phyloP scores from a whole-genome alignment of 2,329 filamentous ascomycete genomes.

The Trichophyton equinum region DNA sequence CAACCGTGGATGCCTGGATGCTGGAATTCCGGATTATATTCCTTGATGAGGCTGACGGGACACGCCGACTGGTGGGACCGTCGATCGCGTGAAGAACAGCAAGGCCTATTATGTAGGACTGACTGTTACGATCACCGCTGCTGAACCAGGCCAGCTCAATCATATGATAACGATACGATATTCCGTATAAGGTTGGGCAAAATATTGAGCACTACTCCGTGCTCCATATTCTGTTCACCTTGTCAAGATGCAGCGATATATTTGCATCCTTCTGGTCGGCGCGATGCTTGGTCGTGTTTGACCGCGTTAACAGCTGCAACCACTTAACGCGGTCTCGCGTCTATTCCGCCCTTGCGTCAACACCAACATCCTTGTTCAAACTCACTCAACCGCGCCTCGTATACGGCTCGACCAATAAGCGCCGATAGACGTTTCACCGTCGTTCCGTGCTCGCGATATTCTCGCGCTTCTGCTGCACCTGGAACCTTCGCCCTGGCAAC shows the following conservation, averaged over 20 bases:
- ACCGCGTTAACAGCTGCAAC: not conserved
- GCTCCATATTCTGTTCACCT: no score
- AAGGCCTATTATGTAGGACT: no score
- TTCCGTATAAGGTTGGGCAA: no score
- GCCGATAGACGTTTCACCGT: not conserved
- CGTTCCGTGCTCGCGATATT: conserved; percentile 1
- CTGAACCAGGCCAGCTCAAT: no score
- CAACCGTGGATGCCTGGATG: no score
- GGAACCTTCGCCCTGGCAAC: not conserved
- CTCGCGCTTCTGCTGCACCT: not conserved
- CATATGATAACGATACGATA: no score
- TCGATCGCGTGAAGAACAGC: no score
- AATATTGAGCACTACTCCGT: no score
- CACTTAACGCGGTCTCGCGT: conserved; percentile 3
- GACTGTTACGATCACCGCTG: no score
- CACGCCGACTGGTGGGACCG: no score
- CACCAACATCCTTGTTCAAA: not conserved
- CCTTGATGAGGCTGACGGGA: no score
- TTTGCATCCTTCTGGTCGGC: not conserved
- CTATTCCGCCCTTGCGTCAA: not conserved
- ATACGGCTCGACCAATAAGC: not conserved
- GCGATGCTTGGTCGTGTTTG: not conserved
- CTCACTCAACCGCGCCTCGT: not conserved
- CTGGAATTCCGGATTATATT: no score
- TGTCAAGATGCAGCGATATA: not conserved